Evolutionary conservation across 106 monocot species (phyloP), one percentile per base, ranked within the genome.

Genomic region (Acorus calamus): DNA sequence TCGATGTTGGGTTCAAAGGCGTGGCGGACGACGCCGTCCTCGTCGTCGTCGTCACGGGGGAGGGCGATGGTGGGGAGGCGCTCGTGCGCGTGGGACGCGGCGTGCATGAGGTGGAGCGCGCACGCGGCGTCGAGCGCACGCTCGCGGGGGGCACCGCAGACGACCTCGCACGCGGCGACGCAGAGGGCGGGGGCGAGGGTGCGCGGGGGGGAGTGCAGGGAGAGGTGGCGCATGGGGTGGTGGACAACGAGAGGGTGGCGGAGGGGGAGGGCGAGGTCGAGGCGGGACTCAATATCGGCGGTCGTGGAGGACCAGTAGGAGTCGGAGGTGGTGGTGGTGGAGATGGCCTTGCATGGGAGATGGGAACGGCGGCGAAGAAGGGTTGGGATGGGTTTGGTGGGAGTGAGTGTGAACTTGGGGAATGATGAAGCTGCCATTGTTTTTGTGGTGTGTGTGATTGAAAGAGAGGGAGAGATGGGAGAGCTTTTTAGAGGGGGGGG

Each of bases 101-200:
- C 52, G 50, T 56, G 64, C 43, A 50, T 4, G 57, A 72, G 64
- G 7, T 64, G 72, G 43, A 72, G 46, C 4, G 57, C 63, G 72
- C 64, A 63, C 9, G 64, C 72, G 49, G 64, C 57, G 72, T 42
- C 28, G 42, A 72, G 9, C 48, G 64, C 72, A 10, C 3, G 59
- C 8, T 64, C 8, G 2, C 12, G 8, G n/a, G n/a, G n/a, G 8
- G 3, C 0, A 2, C 64, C 64, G 10, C 57, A 10, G 8, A 72
- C 72, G 57, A 72, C 64, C 12, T 57, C 56, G 63, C 67, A 67
- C 8, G 56, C 67, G 49, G 72, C 50, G 52, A 72, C 48, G 53
- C 64, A 64, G 57, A 64, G 57, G 13, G 64, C 47, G n/a, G n/a
- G n/a, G n/a, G n/a, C n/a, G n/a, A n/a, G n/a, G n/a, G n/a, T n/a